Conservation (phyloP, 441 rosid species). For the Eruca vesicaria region DNA sequence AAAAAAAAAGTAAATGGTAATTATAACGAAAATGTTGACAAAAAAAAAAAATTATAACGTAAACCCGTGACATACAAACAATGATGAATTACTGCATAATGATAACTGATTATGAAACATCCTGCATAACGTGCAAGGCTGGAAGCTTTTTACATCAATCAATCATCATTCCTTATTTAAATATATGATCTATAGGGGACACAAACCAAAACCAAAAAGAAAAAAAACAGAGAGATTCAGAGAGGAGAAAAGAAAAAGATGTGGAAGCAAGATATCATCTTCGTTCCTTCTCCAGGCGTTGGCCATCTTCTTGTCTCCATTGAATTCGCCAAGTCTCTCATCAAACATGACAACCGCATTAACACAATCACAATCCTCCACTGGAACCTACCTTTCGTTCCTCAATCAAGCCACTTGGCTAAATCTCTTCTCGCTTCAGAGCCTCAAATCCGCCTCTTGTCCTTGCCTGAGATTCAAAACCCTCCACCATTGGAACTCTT, state of each 20-base stretch:
- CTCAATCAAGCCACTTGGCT: conserved; percentile 25
- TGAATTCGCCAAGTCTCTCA: conserved; percentile 33
- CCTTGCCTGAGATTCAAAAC: conserved; percentile 25
- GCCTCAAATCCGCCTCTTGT: conserved; percentile 22
- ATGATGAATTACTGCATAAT: background rate
- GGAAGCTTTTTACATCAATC: background rate
- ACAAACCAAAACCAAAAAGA: background rate
- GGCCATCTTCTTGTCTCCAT: conserved; percentile 34
- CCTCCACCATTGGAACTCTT: conserved; percentile 35
- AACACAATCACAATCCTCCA: conserved; percentile 31
- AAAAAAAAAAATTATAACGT: background rate
- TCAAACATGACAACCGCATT: conserved; percentile 26
- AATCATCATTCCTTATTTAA: background rate
- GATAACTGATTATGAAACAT: background rate
- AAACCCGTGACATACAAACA: background rate
- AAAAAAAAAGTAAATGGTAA: too few relatives aligned
- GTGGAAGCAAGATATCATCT: conserved; percentile 24
- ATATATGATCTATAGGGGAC: background rate
- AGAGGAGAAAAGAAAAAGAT: background rate
- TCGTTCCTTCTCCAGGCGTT: conserved; percentile 24
- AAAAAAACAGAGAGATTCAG: background rate
- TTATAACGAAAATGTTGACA: too few relatives aligned
- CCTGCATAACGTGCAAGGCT: background rate
- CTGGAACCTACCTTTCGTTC: conserved; percentile 24
- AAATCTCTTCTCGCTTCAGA: conserved; percentile 24